Conservation (phyloP, 1,139 yeast species). For the Suhomyces maxii region DNA sequence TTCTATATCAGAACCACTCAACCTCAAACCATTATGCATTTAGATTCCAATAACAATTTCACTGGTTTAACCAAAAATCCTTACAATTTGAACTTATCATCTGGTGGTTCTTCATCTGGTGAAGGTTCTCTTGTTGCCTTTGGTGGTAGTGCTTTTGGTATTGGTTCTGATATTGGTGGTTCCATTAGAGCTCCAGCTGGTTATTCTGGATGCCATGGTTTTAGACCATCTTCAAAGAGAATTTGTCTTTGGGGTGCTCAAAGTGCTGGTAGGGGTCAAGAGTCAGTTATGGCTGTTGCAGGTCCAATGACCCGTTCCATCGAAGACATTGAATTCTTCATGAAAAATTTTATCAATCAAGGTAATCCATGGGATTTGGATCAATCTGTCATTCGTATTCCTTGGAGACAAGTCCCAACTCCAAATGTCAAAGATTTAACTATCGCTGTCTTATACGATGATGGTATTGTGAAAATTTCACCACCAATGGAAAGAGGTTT, state of each 20-base stretch:
- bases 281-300: constrained; percentile 56
- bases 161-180: constrained; percentile 82
- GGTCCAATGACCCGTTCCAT: constrained; percentile 66
- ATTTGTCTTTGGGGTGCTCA: constrained; percentile 52
- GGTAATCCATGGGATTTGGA: constrained; percentile 75
- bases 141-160: constrained; percentile 65
- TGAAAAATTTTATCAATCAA: constrained; percentile 54
- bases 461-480: constrained; percentile 38
- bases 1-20: constrained; percentile 50
- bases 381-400: constrained; percentile 52
- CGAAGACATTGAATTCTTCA: constrained; percentile 63
- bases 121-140: constrained; percentile 70
- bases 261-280: constrained; percentile 58
- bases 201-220: constrained; percentile 63
- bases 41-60: constrained; percentile 43
- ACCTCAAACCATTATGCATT: constrained; percentile 52
- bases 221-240: constrained; percentile 69
- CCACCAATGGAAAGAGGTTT: constrained; percentile 55
- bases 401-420: constrained; percentile 57
- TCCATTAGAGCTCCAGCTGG: constrained; percentile 78
- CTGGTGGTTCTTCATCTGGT: constrained; percentile 75
- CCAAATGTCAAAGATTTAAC: constrained; percentile 30
- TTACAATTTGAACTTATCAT: constrained; percentile 37
- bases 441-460: constrained; percentile 42
- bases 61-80: constrained; percentile 44